A percentile compares a stretch with the other conserved stretches of the same genome.
These are phyloP conservation scores for Gossypium turneri DNA, from an alignment of 345 rosid species.

Conservation along the genomic window DNA sequence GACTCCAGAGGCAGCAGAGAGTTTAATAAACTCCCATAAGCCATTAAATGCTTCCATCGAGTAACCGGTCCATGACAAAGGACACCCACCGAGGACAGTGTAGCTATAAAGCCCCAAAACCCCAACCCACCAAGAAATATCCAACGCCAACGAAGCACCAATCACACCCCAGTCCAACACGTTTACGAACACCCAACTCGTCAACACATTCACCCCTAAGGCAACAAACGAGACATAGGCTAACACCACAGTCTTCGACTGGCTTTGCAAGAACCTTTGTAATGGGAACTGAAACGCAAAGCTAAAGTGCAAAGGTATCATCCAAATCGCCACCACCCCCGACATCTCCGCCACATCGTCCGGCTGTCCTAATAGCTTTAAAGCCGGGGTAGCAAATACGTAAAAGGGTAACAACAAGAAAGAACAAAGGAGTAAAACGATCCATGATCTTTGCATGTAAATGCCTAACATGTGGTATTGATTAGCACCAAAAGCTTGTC, in stretches of 20 bases:
- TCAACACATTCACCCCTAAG: slow-evolving; percentile 34
- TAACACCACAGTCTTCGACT: slow-evolving; percentile 43
- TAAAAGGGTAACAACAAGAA: slow-evolving; percentile 46
- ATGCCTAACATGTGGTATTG: slow-evolving; percentile 55
- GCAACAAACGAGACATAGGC: slow-evolving; percentile 35
- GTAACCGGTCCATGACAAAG: slow-evolving; percentile 59
- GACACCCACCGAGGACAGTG: slow-evolving; percentile 41
- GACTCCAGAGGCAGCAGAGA: slow-evolving; percentile 67
- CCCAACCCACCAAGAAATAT: slow-evolving; percentile 63
- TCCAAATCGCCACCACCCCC: slow-evolving; percentile 42
- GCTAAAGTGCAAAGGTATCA: slow-evolving; percentile 61
- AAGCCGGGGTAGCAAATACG: slow-evolving; percentile 49
- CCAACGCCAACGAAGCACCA: slow-evolving; percentile 50
- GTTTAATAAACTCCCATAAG: slow-evolving; percentile 52
- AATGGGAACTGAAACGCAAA: too few species aligned
- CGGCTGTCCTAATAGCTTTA: slow-evolving; percentile 57
- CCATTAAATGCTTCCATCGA: slow-evolving; percentile 54
- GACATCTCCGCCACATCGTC: slow-evolving; percentile 64
- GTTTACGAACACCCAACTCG: slow-evolving; percentile 51
- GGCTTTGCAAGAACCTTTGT: slow-evolving; percentile 64
- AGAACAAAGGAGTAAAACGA: slow-evolving; percentile 45
- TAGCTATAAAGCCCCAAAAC: slow-evolving; percentile 32
- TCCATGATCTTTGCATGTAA: slow-evolving; percentile 73
- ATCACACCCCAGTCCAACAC: slow-evolving; percentile 39
- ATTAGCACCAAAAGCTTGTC: slow-evolving; percentile 75